Conservation (phyloP, 1,139 yeast species). For the Yamadazyma spencermartinsiae region DNA sequence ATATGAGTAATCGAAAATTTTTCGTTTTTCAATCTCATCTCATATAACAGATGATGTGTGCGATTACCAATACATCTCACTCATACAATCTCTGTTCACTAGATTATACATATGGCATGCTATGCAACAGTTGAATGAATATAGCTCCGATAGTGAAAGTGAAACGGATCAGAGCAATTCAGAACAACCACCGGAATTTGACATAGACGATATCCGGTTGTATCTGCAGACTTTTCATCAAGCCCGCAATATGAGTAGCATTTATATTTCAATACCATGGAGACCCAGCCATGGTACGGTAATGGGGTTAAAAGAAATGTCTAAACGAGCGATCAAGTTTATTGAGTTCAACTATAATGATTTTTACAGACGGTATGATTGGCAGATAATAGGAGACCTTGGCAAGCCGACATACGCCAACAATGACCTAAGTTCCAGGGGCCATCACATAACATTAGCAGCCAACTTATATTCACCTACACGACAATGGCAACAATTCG, state of each 20-base stretch:
- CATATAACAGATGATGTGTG: too few relatives aligned
- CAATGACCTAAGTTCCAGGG: neutral
- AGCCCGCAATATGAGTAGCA: slow-evolving; percentile 11
- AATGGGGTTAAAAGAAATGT: slow-evolving; percentile 4
- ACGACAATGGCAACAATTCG: slow-evolving; percentile 5
- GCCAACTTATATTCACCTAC: neutral
- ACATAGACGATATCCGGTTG: slow-evolving; percentile 5
- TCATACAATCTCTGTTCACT: too few relatives aligned
- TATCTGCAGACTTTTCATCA: slow-evolving; percentile 16
- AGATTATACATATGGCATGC: too few relatives aligned
- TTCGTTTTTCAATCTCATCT: neutral
- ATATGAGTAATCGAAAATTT: neutral
- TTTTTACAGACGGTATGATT: slow-evolving; percentile 10
- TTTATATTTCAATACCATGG: slow-evolving; percentile 15
- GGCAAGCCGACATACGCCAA: slow-evolving; percentile 1
- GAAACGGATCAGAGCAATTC: slow-evolving; percentile 4
- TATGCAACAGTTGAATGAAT: slow-evolving; percentile 13
- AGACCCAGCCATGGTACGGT: slow-evolving; percentile 9
- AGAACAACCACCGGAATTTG: neutral
- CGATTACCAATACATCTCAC: too few relatives aligned
- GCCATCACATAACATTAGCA: slow-evolving; percentile 11
- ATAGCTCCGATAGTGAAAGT: slow-evolving; percentile 10
- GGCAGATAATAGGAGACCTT: slow-evolving; percentile 11
- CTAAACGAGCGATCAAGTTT: slow-evolving; percentile 7
- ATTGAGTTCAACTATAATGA: slow-evolving; percentile 7